Evolutionary conservation across 1,284 basidiomycete genomes (phyloP).

Genomic region (Pholiota adiposa): DNA sequence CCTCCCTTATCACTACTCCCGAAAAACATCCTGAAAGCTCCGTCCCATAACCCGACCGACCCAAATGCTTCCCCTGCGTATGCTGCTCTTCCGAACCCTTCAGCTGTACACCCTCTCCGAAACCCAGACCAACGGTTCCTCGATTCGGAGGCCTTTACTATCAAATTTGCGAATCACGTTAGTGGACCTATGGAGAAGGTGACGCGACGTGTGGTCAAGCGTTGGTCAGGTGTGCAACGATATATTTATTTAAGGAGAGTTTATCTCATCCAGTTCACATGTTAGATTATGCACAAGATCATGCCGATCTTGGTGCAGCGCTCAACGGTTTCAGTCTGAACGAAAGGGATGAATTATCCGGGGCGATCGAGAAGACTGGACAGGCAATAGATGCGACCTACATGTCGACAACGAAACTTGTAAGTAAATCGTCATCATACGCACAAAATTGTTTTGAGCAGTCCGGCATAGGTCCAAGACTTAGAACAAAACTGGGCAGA

Average conservation of each 20-base stretch:
- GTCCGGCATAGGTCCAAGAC: conserved; percentile 74
- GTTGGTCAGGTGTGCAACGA: conserved; percentile 96
- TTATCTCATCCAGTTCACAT: background rate
- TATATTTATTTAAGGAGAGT: conserved; percentile 23
- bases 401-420: conserved; percentile 88
- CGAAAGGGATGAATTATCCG: conserved; percentile 73
- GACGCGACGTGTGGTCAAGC: conserved; percentile 87
- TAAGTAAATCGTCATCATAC: conserved; percentile 40
- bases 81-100: conserved; percentile 86
- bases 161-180: conserved; percentile 94
- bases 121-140: conserved; percentile 93
- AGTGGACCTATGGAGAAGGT: conserved; percentile 95
- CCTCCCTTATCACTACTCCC: conserved; percentile 90
- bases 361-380: conserved; percentile 89
- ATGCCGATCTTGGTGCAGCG: conserved; percentile 93
- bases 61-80: conserved; percentile 77
- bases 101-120: conserved; percentile 83
- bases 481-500: conserved; percentile 95
- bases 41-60: conserved; percentile 93
- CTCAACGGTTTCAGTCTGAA: conserved; percentile 96
- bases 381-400: conserved; percentile 96
- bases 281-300: conserved; percentile 85
- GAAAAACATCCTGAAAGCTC: conserved; percentile 95
- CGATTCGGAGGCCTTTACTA: conserved; percentile 96
- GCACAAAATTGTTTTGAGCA: background rate